phyloP scores from a whole-genome alignment of 257 asterid species.

The Ehretia macrophylla region DNA sequence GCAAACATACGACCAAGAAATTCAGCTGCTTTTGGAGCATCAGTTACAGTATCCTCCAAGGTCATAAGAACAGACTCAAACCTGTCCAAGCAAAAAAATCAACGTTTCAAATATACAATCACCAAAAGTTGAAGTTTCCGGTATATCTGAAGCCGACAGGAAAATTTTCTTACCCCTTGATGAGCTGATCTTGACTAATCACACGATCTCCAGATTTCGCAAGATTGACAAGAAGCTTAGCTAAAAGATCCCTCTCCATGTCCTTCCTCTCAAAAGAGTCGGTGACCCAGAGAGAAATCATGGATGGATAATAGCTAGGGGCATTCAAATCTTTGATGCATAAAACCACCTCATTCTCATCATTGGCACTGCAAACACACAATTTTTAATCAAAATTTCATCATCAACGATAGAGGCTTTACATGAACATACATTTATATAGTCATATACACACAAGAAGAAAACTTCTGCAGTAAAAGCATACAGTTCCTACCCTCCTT shows the following conservation, averaged over 20 bases:
- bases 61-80: conserved; percentile 31
- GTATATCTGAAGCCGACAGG: background rate
- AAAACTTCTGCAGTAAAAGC: too few relatives aligned
- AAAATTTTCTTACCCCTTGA: conserved; percentile 55
- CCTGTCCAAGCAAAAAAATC: conserved; percentile 19
- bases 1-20: conserved; percentile 43
- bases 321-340: conserved; percentile 77
- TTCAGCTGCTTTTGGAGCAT: conserved; percentile 52
- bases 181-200: conserved; percentile 58
- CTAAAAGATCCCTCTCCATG: conserved; percentile 60
- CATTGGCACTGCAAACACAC: conserved; percentile 55
- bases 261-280: conserved; percentile 95
- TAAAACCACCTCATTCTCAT: conserved; percentile 72
- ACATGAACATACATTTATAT: too few relatives aligned
- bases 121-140: too few relatives aligned
- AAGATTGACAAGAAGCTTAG: conserved; percentile 68
- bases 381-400: too few relatives aligned
- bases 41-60: conserved; percentile 47
- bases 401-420: too few relatives aligned
- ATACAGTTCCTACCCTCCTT: too few relatives aligned
- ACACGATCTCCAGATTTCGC: conserved; percentile 43
- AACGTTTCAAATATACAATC: background rate
- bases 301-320: conserved; percentile 70
- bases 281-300: conserved; percentile 77
- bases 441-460: too few relatives aligned